Base-by-base conservation (phyloP, 192 early-diverging fungal genomes). In the Mortierella claussenii region DNA sequence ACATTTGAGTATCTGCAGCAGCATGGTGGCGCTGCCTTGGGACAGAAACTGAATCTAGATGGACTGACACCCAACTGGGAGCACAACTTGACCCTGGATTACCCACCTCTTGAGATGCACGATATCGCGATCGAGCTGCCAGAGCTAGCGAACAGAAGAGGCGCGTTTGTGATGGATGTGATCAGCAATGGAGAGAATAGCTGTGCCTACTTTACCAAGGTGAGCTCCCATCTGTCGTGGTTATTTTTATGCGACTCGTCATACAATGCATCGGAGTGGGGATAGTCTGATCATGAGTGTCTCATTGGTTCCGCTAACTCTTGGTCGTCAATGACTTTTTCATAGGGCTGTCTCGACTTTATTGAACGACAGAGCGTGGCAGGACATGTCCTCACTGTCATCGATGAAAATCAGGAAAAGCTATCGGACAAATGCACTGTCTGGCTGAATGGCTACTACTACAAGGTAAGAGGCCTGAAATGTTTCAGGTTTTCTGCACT, bases 141-240 rank as follows among this genome's bases (percentile, higher is more conserved):
- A 0, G 82, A 83, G 26, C 30, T 80, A 42, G 52, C 78, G 13
- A 55, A 68, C 31, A 73, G 79, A 23, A 68, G 84, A 13, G 84
- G 84, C 9, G 73, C 69, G 13, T 86, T 82, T 81, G 65, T 86
- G 1, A 58, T 86, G 56, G 84, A 86, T 69, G 79, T 86, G 15
- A 74, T 86, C 18, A 79, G 84, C 23, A 82, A 79, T 46, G 55
- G 70, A 2, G 61, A 83, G 21, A 83, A 75, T 62, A 71, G 79
- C 30, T 52, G 73, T 45, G 80, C 80, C 11, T 68, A 82, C 52
- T 62, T 86, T 37, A 71, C 79, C 45, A 83, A 83, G 74, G 82
- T 82, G n/a, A 15, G 18, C 3, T 27, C 21, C 26, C 4, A n/a
- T n/a, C n/a, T n/a, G n/a, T n/a, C n/a, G n/a, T n/a, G n/a, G n/a